Base-by-base conservation (phyloP, 2,329 filamentous ascomycete genomes). In the Ceratocystis diversiconidia region DNA sequence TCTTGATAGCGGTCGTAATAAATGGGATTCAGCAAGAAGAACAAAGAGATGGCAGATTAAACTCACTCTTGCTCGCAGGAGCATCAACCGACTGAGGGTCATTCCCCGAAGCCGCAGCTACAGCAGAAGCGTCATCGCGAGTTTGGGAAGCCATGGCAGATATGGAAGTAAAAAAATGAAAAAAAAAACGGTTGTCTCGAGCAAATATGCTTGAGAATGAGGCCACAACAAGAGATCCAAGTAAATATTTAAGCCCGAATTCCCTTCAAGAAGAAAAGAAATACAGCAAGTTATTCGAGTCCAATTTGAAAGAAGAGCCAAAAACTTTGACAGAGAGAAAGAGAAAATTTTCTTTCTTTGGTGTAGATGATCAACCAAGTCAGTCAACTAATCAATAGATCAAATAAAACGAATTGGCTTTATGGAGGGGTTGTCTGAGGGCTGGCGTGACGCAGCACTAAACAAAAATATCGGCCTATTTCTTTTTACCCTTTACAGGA, bases 11-110 rank as follows among this genome's bases (percentile, higher is more conserved):
- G 8, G 22, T 50, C 48, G 48, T 10, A 5, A 19, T n/a, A 19
- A 48, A 22, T n/a, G 46, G 19, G 8, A 43, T 17, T 2, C 19
- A 36, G 15, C 17, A 36, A 6, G 41, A 32, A 6, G n/a, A 36
- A 61, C 17, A 43, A 17, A 41, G 17, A 62, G 60, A 62, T 43
- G 7, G 25, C 46, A 28, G 61, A 48, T 30, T 19, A 32, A 41
- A 62, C 61, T 62, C 61, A 62, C 61, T 62, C 61, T 62, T 62
- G 41, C 61, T 48, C 46, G 61, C 61, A 44, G 46, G 12, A 48
- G 61, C 61, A 48, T 62, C 46, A 32, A 12, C 15, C 12, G 43
- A n/a, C 61, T 32, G 41, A 19, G 43, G 43, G 44, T 15, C 30
- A n/a, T 50, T 62, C 25, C 61, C 41, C 6, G 61, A 46, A 32